These are phyloP conservation scores for Tetrapisispora arboricola DNA, from an alignment of 805 yeast genomes.

Conservation along the genomic window DNA sequence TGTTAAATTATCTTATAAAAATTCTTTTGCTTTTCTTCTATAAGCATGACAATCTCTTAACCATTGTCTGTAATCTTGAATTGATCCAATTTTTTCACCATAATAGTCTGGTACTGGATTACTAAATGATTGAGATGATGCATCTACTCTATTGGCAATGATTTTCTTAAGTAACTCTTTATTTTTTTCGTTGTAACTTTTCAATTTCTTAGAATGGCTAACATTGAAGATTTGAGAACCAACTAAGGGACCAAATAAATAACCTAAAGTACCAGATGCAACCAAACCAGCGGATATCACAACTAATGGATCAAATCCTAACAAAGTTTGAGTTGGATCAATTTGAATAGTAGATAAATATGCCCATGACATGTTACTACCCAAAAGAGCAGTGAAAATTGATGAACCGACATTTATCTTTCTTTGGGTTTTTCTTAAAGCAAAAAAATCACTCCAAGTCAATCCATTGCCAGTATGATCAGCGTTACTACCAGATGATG, in stretches of 20 bases:
- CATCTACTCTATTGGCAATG: constrained; percentile 77
- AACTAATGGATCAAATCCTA: constrained; percentile 85
- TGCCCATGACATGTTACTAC: constrained; percentile 61
- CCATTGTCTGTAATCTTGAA: constrained; percentile 89
- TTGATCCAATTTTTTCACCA: constrained; percentile 87
- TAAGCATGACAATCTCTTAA: constrained; percentile 88
- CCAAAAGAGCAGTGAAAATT: constrained; percentile 51
- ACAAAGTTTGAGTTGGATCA: constrained; percentile 74
- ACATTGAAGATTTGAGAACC: constrained; percentile 64
- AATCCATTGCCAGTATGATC: constrained; percentile 21
- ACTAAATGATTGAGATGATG: constrained; percentile 76
- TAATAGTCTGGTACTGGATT: constrained; percentile 98
- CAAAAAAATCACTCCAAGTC: constrained; percentile 75
- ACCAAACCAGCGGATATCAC: constrained; percentile 67
- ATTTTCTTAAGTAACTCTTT: constrained; percentile 65
- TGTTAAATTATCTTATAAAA: constrained; percentile 33
- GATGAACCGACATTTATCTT: constrained; percentile 60
- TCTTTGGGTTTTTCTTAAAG: constrained; percentile 66
- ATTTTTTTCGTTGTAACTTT: constrained; percentile 50
- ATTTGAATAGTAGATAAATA: constrained; percentile 72
- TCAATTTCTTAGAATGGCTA: constrained; percentile 37
- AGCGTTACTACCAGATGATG: constrained; percentile 4
- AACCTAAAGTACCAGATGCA: constrained; percentile 67
- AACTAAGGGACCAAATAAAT: constrained; percentile 68
- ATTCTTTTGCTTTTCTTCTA: constrained; percentile 69